Evolutionary conservation across 192 early-diverging fungal species (phyloP).

Genomic region (Coemansia sp.): DNA sequence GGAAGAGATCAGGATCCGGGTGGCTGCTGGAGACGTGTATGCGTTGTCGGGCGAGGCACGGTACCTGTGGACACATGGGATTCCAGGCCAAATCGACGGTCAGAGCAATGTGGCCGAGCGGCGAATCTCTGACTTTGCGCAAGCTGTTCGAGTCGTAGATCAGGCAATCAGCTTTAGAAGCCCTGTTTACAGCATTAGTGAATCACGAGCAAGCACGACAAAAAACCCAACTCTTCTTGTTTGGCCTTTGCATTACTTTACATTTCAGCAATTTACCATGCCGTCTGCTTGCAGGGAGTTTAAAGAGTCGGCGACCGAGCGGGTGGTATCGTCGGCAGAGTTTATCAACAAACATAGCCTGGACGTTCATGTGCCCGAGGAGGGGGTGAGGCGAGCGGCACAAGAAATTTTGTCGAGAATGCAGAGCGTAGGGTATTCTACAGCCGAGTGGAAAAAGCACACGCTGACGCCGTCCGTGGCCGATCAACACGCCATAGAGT

Average conservation of each 20-base stretch:
- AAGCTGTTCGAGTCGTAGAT: constrained; percentile 7
- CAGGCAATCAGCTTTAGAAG: background rate
- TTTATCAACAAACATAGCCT: constrained; percentile 51
- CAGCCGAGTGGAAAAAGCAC: constrained; percentile 61
- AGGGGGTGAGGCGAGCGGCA: constrained; percentile 52
- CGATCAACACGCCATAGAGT: constrained; percentile 57
- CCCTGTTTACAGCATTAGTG: background rate
- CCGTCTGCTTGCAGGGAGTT: constrained; percentile 5
- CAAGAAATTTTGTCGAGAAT: constrained; percentile 58
- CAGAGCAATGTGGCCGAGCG: constrained; percentile 1
- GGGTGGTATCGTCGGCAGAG: constrained; percentile 36
- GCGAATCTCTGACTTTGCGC: constrained; percentile 36
- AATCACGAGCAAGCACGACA: background rate
- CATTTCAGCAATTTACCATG: constrained; percentile 9
- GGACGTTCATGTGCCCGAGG: constrained; percentile 59
- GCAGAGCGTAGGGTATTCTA: constrained; percentile 57
- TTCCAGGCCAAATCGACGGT: constrained; percentile 25
- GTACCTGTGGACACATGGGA: constrained; percentile 54
- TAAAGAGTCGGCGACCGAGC: background rate
- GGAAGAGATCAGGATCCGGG: constrained; percentile 4
- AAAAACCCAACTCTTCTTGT: background rate
- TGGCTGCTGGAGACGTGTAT: constrained; percentile 49
- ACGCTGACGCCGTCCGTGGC: constrained; percentile 60
- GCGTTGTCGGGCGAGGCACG: constrained; percentile 50
- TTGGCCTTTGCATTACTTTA: background rate